These are phyloP conservation scores for Lactarius evosmus DNA, from an alignment of 768 basidiomycete species.

Conservation along the genomic window DNA sequence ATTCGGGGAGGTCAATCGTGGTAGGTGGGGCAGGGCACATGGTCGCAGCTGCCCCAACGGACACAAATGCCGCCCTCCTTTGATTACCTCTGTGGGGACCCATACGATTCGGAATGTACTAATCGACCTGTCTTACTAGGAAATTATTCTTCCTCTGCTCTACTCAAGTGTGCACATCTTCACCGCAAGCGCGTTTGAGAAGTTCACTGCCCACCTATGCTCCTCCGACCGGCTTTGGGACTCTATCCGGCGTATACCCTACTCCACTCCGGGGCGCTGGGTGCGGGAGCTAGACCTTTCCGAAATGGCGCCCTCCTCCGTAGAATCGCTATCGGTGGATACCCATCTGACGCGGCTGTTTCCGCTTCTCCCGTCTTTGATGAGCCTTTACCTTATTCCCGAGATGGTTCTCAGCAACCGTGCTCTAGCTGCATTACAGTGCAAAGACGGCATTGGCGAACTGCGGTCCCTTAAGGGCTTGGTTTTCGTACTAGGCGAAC, in stretches of 20 bases:
- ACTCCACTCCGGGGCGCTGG: conserved; percentile 87
- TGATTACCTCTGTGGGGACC: conserved; percentile 5
- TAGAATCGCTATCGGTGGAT: conserved; percentile 54
- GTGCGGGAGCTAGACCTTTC: conserved; percentile 75
- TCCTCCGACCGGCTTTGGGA: conserved; percentile 80
- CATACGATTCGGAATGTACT: neutral
- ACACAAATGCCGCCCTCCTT: neutral
- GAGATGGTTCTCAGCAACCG: conserved; percentile 23
- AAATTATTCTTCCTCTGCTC: conserved; percentile 61
- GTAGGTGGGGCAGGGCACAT: neutral
- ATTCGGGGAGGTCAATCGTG: neutral
- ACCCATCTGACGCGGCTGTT: conserved; percentile 61
- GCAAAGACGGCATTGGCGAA: conserved; percentile 24
- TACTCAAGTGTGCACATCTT: conserved; percentile 53
- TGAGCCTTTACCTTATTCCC: conserved; percentile 17
- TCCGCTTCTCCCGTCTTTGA: conserved; percentile 43
- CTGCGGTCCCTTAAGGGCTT: conserved; percentile 24
- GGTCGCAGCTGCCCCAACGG: neutral
- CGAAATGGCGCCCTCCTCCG: conserved; percentile 38
- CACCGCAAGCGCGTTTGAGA: conserved; percentile 46
- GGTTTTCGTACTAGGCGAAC: conserved; percentile 19
- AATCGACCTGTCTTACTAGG: conserved; percentile 40
- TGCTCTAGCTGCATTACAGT: conserved; percentile 12
- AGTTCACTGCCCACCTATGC: conserved; percentile 56
- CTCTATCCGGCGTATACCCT: conserved; percentile 80